Conservation (phyloP, 73 alveolate species). For the Blepharisma japonicum region DNA sequence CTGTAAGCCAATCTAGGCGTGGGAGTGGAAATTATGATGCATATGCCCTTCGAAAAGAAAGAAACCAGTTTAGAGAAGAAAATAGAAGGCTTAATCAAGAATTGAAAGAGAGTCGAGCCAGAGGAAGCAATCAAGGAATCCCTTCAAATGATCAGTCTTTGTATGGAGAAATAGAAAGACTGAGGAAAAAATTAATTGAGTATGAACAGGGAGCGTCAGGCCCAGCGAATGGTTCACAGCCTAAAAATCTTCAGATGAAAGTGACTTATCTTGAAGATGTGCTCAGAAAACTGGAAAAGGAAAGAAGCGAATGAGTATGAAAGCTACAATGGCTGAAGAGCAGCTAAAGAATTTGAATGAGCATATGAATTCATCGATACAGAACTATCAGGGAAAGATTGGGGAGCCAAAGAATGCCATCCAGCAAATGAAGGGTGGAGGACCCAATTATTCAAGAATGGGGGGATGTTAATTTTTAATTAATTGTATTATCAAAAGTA, state of each 20-base stretch:
- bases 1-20: conserved; percentile 28
- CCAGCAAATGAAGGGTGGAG: conserved; percentile 25
- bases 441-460: not conserved
- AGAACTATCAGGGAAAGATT: conserved; percentile 84
- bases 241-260: conserved; percentile 74
- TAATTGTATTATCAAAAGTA: no score
- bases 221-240: conserved; percentile 63
- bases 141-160: not conserved
- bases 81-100: conserved; percentile 56
- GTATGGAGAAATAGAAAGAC: conserved; percentile 65
- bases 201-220: not conserved
- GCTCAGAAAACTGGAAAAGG: conserved; percentile 90
- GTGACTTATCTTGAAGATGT: conserved; percentile 86
- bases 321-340: conserved; percentile 98
- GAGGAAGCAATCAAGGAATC: not conserved
- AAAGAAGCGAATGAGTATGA: conserved; percentile 89
- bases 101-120: not conserved
- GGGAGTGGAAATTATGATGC: not conserved
- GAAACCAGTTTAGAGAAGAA: conserved; percentile 88
- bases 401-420: conserved; percentile 73
- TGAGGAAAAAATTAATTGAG: conserved; percentile 52
- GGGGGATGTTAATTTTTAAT: not conserved
- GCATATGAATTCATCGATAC: conserved; percentile 81
- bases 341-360: conserved; percentile 88
- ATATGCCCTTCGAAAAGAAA: conserved; percentile 79